Conservation (phyloP, 2,329 filamentous ascomycete species). For the Tolypocladium ophioglossoides region DNA sequence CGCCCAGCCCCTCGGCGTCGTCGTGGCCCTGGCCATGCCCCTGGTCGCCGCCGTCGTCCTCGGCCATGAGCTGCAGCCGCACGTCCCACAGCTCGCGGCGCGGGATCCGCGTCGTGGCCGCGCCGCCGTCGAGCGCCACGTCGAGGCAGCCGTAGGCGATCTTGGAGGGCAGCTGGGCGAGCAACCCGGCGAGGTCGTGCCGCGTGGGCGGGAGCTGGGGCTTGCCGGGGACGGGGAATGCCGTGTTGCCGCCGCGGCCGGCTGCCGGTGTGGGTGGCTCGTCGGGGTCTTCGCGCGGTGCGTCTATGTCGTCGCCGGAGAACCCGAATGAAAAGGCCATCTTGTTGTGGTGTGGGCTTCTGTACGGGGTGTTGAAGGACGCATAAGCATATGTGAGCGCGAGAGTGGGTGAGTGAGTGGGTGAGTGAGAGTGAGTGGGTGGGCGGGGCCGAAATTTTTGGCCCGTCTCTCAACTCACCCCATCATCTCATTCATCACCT, state of each 20-base stretch:
- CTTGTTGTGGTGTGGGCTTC: background rate
- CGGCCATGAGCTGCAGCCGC: constrained; percentile 69
- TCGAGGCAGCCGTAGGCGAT: constrained; percentile 56
- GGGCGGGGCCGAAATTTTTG: background rate
- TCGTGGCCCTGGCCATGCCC: no score
- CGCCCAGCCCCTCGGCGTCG: constrained; percentile 40
- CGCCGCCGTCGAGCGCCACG: constrained; percentile 46
- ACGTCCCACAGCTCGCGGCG: constrained; percentile 76
- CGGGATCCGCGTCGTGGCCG: constrained; percentile 43
- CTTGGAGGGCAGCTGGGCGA: constrained; percentile 58
- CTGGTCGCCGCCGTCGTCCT: constrained; percentile 43
- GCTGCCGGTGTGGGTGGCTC: background rate
- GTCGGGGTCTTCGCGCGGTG: constrained; percentile 6
- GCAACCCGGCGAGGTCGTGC: constrained; percentile 39
- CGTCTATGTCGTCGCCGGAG: constrained; percentile 54
- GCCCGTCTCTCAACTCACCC: background rate
- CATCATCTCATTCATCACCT: background rate
- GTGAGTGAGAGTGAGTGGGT: background rate
- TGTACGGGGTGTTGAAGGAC: background rate
- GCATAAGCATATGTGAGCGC: background rate
- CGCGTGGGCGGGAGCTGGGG: constrained; percentile 43
- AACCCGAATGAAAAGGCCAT: constrained; percentile 52
- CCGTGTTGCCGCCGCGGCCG: constrained; percentile 10
- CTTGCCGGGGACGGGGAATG: constrained; percentile 53
- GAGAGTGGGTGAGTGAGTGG: background rate